A percentile compares a stretch with the other conserved stretches of the same genome.
These are phyloP conservation scores for Pyracantha coccinea DNA, from an alignment of 331 rosid genomes.

Conservation along the genomic window DNA sequence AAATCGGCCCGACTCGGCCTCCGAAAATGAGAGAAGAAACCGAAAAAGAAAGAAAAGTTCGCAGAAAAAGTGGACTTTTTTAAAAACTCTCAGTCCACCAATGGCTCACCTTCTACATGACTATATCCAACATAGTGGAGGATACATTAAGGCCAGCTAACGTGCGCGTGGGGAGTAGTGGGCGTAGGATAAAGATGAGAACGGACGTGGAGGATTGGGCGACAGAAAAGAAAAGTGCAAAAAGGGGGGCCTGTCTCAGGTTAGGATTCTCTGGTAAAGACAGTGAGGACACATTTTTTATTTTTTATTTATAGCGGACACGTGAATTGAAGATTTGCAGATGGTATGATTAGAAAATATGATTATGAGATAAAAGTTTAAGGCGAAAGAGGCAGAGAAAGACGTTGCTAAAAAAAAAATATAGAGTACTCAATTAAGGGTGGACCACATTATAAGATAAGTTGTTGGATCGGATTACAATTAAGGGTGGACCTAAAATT, in stretches of 20 bases:
- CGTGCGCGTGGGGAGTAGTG: background rate
- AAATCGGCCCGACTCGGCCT: background rate
- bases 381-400: too few species aligned
- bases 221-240: constrained; percentile 29
- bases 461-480: background rate
- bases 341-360: too few species aligned
- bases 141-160: background rate
- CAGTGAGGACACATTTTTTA: constrained; percentile 7
- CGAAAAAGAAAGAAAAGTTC: background rate
- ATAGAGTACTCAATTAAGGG: too few species aligned
- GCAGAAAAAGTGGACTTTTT: background rate
- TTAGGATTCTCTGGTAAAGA: constrained; percentile 47
- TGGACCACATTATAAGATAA: background rate
- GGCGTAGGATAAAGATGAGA: background rate
- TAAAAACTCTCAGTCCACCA: too few species aligned
- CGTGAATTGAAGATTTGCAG: fast-evolving
- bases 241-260: background rate
- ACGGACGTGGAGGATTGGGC: constrained; percentile 18
- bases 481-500: background rate
- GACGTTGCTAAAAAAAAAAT: too few species aligned
- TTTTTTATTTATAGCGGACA: too few species aligned
- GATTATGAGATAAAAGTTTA: too few species aligned
- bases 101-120: background rate
- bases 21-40: too few species aligned
- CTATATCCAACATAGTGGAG: background rate